Base-by-base conservation (phyloP, 2,329 filamentous ascomycete genomes). In the Dactylellina sp. region DNA sequence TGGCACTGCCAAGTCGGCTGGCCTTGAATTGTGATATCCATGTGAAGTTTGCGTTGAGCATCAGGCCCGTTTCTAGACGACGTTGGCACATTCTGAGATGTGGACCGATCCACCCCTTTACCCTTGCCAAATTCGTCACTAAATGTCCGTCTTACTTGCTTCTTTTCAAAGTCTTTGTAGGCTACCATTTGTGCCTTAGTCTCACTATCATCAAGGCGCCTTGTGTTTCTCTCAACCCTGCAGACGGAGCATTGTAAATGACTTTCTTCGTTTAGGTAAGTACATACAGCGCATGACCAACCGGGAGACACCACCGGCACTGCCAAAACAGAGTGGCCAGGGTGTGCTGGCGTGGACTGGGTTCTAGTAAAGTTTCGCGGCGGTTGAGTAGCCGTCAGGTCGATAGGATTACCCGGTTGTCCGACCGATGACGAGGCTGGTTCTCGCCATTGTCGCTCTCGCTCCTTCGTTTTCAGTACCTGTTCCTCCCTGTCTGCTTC, bases 401-500 rank as follows among this genome's bases (percentile, higher is more conserved):
- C 59, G 1, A 63, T 35, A 0, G 32, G 16, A n/a, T 63, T 20
- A 4, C 11, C 12, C 22, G 37, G 46, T 6, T 7, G n/a, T 5
- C 50, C 40, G 4, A 18, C 24, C 20, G 61, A 47, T 16, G 49
- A 56, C 12, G 52, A 56, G 2, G 57, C 18, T 24, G 55, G 37
- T 25, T 14, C n/a, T 18, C 53, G 63, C 18, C 16, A 40, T 42
- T 57, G 56, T 28, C 59, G 49, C 46, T 55, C 50, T 14, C 49
- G 28, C 7, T 66, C 71, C 18, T 35, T 46, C 1, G 63, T 44
- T 5, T 65, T 53, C 2, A 74, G 76, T 75, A 82, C 82, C 52
- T 79, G 77, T 76, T 83, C 81, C 76, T 88, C 86, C 18, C 80
- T 80, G 74, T 90, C 86, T 75, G 96, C 93, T 79, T 96, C 89